Evolutionary conservation across 2,329 filamentous ascomycete species (phyloP), one percentile per base, ranked within the genome.

Genomic region (Colletotrichum abscissum): DNA sequence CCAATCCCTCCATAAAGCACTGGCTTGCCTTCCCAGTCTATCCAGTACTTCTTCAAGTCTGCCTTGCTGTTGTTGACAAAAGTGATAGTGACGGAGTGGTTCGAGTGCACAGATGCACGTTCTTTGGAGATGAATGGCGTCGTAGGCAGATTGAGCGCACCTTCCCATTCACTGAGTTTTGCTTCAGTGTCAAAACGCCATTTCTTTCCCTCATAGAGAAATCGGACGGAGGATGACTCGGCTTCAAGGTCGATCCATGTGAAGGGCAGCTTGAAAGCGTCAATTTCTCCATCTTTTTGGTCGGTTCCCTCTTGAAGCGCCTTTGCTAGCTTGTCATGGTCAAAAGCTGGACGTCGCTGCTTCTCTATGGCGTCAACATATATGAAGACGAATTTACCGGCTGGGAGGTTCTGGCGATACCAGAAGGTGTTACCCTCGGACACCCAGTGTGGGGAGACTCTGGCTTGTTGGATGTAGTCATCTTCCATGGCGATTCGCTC

Each of bases 41-140:
- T 77, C 77, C 79, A 80, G 6, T 73, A 77, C 24, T 75, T 69
- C 5, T 66, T 72, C 24, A 80, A 58, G 11, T 64, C 59, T 5
- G 59, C 68, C 1, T 72, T 69, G 1, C 76, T 79, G 0, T 74
- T 76, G 57, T 80, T 80, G 60, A 78, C 63, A n/a, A 80, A 77
- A 11, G 75, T 76, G 24, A 79, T 62, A 0, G 72, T 72, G 22
- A 76, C 73, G 3, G 30, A 42, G 4, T 70, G 60, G 12, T 24
- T 58, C 49, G 49, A 74, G 38, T 57, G 33, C 9, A 68, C 74
- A 42, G 79, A 80, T 30, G 75, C 68, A 1, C 73, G 58, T 69
- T 80, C 78, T 49, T 76, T 68, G 62, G 14, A 77, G 42, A 63
- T 19, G 3, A 69, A 57, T 11, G 42, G 58, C 16, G 26, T 63